phyloP scores from a whole-genome alignment of 2,329 filamentous ascomycete species.

The Aureobasidium vineae region DNA sequence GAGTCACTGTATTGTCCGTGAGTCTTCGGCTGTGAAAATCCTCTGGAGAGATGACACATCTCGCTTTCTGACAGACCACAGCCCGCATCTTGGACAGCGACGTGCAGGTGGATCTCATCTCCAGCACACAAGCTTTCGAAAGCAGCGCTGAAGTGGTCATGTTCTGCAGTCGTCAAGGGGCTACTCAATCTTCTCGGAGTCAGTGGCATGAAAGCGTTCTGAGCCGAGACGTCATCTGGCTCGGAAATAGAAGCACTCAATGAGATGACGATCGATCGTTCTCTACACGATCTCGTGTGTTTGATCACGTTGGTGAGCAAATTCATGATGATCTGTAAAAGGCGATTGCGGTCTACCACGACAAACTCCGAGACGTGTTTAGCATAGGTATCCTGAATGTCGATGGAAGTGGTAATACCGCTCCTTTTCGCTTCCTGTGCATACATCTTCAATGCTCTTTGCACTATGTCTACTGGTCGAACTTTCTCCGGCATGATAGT shows the following conservation, averaged over 20 bases:
- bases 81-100: constrained; percentile 28
- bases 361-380: constrained; percentile 29
- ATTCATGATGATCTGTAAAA: constrained; percentile 38
- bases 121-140: neutral
- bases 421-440: constrained; percentile 28
- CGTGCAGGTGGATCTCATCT: constrained; percentile 27
- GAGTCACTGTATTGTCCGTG: constrained; percentile 67
- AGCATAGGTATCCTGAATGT: neutral
- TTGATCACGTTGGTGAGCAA: constrained; percentile 36
- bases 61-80: constrained; percentile 42
- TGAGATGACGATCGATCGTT: constrained; percentile 18
- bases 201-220: neutral
- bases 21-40: constrained; percentile 66
- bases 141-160: neutral
- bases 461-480: constrained; percentile 27
- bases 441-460: constrained; percentile 32
- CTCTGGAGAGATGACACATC: constrained; percentile 57
- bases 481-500: constrained; percentile 26
- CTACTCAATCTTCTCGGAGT: neutral
- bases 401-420: constrained; percentile 20
- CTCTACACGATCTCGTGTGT: constrained; percentile 28
- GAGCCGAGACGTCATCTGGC: neutral
- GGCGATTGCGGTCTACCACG: constrained; percentile 35
- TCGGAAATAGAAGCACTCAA: constrained; percentile 3
- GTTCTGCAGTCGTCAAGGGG: constrained; percentile 1